Evolutionary conservation across 768 basidiomycete species (phyloP).

Genomic region (Rickenella mellea): DNA sequence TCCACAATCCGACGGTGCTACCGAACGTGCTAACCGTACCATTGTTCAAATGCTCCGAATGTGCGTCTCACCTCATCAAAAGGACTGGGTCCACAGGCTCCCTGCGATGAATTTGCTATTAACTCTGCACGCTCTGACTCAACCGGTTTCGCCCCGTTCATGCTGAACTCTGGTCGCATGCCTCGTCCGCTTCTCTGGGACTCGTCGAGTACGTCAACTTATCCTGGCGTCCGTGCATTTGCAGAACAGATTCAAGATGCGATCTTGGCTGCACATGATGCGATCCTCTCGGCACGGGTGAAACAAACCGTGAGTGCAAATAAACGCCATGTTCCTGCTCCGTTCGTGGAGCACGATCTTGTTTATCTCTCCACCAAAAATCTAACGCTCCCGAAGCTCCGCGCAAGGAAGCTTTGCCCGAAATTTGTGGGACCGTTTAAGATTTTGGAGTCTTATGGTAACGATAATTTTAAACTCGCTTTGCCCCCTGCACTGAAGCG

Average conservation of each 20-base stretch:
- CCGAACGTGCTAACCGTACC: slow-evolving; percentile 23
- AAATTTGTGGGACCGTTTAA: slow-evolving; percentile 18
- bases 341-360: slow-evolving; percentile 17
- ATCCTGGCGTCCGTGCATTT: slow-evolving; percentile 20
- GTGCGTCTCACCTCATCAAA: slow-evolving; percentile 19
- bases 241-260: slow-evolving; percentile 18
- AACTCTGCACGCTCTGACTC: slow-evolving; percentile 10
- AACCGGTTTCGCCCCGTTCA: slow-evolving; percentile 14
- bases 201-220: background rate
- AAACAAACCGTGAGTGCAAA: slow-evolving; percentile 26
- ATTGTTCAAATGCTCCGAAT: slow-evolving; percentile 21
- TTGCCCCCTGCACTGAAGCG: slow-evolving; percentile 8
- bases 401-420: slow-evolving; percentile 17
- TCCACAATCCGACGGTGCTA: slow-evolving; percentile 28
- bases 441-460: slow-evolving; percentile 6
- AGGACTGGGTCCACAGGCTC: slow-evolving; percentile 21
- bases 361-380: slow-evolving; percentile 20
- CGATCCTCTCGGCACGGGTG: slow-evolving; percentile 17
- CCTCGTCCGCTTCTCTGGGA: slow-evolving; percentile 15
- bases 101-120: slow-evolving; percentile 18
- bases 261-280: slow-evolving; percentile 22
- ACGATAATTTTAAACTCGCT: slow-evolving; percentile 3
- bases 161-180: too few relatives aligned
- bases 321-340: slow-evolving; percentile 6
- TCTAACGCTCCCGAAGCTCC: slow-evolving; percentile 16